Evolutionary conservation across 345 rosid species (phyloP).

Genomic region (Schrenkiella parvula): DNA sequence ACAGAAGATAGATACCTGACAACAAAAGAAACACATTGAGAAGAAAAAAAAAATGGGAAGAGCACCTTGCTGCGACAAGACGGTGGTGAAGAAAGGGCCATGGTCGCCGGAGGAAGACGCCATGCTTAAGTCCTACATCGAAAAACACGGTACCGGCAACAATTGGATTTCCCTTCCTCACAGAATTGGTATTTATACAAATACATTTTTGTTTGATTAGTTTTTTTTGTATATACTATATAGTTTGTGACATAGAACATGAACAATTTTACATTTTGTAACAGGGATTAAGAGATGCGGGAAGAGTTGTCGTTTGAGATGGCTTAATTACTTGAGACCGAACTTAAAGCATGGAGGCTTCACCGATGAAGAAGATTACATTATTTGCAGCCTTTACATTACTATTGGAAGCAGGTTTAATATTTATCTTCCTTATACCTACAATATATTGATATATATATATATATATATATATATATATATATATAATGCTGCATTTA

Average conservation of each 20-base stretch:
- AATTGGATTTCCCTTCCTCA: conserved; percentile 85
- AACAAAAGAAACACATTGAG: conserved; percentile 5
- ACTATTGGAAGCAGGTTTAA: conserved; percentile 40
- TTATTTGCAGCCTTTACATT: conserved; percentile 54
- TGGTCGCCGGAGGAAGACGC: conserved; percentile 94
- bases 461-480: not conserved
- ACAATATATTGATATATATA: not conserved
- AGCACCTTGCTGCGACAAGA: conserved; percentile 90
- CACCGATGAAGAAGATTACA: conserved; percentile 63
- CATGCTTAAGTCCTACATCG: conserved; percentile 59
- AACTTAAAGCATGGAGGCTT: conserved; percentile 68
- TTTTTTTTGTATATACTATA: not conserved
- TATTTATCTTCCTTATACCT: not conserved
- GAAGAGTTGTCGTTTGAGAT: conserved; percentile 71
- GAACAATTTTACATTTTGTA: not conserved
- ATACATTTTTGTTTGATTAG: not conserved
- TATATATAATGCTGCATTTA: not conserved
- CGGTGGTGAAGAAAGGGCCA: conserved; percentile 82
- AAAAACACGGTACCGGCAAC: conserved; percentile 66
- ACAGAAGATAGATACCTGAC: conserved; percentile 16
- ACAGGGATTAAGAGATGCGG: conserved; percentile 64
- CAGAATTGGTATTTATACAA: conserved; percentile 49
- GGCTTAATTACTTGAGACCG: conserved; percentile 73
- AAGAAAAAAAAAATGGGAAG: conserved; percentile 55
- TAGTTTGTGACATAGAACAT: not conserved